These are phyloP conservation scores for Colletotrichum agaves DNA, from an alignment of 2,329 filamentous ascomycete genomes.

Conservation along the genomic window DNA sequence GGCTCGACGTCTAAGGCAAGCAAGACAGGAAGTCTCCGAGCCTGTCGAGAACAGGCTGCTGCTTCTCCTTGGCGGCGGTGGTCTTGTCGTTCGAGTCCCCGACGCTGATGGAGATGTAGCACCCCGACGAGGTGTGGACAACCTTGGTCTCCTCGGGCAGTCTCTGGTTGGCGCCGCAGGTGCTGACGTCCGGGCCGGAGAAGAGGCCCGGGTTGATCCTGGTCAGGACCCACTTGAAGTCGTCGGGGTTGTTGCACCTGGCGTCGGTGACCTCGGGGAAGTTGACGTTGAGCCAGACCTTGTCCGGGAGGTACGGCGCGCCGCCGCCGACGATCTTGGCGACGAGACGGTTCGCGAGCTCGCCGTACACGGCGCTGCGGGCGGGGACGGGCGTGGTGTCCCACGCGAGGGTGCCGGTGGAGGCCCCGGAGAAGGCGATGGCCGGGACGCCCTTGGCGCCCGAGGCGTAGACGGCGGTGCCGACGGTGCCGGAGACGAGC, in stretches of 20 bases:
- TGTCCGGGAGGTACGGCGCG: slow-evolving; percentile 70
- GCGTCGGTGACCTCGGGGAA: slow-evolving; percentile 64
- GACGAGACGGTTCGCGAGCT: slow-evolving; percentile 69
- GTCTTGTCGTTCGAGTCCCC: slow-evolving; percentile 65
- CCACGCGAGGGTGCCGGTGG: slow-evolving; percentile 62
- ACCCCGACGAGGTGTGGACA: slow-evolving; percentile 57
- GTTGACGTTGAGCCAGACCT: slow-evolving; percentile 76
- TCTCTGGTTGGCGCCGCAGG: slow-evolving; percentile 60
- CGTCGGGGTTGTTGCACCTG: slow-evolving; percentile 58
- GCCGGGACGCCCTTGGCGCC: slow-evolving; percentile 66
- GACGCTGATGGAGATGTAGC: slow-evolving; percentile 72
- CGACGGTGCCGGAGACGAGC: slow-evolving; percentile 74
- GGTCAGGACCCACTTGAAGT: slow-evolving; percentile 73
- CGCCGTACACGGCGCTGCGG: slow-evolving; percentile 70
- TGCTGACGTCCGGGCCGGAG: slow-evolving; percentile 64
- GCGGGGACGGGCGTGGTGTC: slow-evolving; percentile 62
- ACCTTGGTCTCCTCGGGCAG: slow-evolving; percentile 70
- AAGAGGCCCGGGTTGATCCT: slow-evolving; percentile 68
- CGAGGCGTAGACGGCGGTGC: slow-evolving; percentile 69
- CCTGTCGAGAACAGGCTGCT: slow-evolving; percentile 63
- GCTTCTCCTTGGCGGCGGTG: slow-evolving; percentile 62
- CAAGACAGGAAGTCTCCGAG: slow-evolving; percentile 60
- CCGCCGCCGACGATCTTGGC: slow-evolving; percentile 64
- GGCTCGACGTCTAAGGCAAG: slow-evolving; percentile 45
- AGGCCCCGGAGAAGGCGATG: slow-evolving; percentile 73